A percentile compares a stretch with the other conserved stretches of the same genome.
Conservation (phyloP, 2,329 filamentous ascomycete species). For the Calonectria naviculata region DNA sequence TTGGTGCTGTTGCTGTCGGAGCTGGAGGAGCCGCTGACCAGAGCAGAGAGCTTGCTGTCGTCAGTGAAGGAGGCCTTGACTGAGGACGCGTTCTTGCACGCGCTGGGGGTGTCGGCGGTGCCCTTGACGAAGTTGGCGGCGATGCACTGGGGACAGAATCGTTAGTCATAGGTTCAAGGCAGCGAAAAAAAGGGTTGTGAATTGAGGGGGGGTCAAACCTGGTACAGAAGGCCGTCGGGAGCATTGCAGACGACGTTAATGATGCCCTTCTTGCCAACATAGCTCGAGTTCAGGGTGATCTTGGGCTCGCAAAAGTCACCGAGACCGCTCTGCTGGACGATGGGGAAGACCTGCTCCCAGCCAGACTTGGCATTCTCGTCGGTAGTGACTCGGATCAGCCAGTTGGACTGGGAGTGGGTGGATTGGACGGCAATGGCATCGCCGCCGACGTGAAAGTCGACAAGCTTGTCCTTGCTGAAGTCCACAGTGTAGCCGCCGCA, state of each 20-base stretch:
- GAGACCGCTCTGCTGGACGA: conserved; percentile 64
- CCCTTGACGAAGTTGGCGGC: conserved; percentile 66
- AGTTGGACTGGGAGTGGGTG: conserved; percentile 64
- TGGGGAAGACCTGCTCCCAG: conserved; percentile 67
- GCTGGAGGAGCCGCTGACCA: conserved; percentile 38
- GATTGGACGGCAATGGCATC: conserved; percentile 61
- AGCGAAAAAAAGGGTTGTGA: neutral
- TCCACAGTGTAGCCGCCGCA: conserved; percentile 66
- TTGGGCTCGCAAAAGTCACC: conserved; percentile 64
- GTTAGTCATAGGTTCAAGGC: neutral
- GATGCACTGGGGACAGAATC: conserved; percentile 56
- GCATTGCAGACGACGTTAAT: conserved; percentile 63
- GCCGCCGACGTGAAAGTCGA: conserved; percentile 68
- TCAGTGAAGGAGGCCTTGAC: conserved; percentile 44
- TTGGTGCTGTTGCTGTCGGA: conserved; percentile 11
- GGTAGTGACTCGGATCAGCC: conserved; percentile 68
- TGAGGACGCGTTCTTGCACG: conserved; percentile 51
- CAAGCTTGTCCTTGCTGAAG: conserved; percentile 59
- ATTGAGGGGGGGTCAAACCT: conserved; percentile 53
- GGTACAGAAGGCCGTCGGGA: conserved; percentile 66
- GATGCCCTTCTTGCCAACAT: conserved; percentile 65
- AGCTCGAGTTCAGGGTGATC: conserved; percentile 61
- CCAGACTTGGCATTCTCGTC: conserved; percentile 58
- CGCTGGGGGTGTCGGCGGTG: conserved; percentile 42
- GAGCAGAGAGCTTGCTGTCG: conserved; percentile 48